Evolutionary conservation across 768 basidiomycete genomes (phyloP).

Genomic region (Boletus pseudopeckii): DNA sequence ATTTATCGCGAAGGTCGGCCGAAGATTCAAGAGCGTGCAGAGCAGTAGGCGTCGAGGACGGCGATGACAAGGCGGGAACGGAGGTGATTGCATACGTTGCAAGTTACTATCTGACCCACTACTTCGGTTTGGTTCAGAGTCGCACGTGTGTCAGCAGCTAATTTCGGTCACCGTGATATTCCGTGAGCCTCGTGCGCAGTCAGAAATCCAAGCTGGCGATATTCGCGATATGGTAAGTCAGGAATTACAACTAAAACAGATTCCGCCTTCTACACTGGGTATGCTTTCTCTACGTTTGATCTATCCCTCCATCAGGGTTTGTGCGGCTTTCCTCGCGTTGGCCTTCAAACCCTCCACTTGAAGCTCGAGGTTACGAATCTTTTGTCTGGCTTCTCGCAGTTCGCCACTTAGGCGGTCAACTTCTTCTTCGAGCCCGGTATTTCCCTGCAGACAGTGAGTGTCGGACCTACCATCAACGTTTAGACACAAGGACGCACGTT

Average conservation of each 20-base stretch:
- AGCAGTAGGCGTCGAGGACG: not conserved
- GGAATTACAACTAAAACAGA: not conserved
- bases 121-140: not conserved
- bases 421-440: constrained; percentile 44
- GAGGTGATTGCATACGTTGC: not conserved
- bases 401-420: constrained; percentile 61
- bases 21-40: not conserved
- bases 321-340: constrained; percentile 74
- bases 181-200: constrained; percentile 6
- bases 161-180: not conserved
- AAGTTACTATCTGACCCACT: not conserved
- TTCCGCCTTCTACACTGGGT: not conserved
- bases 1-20: not conserved
- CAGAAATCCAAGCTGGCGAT: not conserved
- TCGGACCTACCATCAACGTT: not conserved
- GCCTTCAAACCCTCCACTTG: constrained; percentile 73
- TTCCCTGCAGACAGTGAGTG: constrained; percentile 8
- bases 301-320: constrained; percentile 45
- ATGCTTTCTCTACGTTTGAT: not conserved
- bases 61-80: not conserved
- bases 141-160: constrained; percentile 16
- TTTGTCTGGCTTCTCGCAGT: constrained; percentile 74
- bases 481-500: constrained; percentile 30
- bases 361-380: constrained; percentile 80
- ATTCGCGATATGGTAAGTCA: not conserved